Base-by-base conservation (phyloP, 2,329 filamentous ascomycete species). In the Phialophora verrucosa region DNA sequence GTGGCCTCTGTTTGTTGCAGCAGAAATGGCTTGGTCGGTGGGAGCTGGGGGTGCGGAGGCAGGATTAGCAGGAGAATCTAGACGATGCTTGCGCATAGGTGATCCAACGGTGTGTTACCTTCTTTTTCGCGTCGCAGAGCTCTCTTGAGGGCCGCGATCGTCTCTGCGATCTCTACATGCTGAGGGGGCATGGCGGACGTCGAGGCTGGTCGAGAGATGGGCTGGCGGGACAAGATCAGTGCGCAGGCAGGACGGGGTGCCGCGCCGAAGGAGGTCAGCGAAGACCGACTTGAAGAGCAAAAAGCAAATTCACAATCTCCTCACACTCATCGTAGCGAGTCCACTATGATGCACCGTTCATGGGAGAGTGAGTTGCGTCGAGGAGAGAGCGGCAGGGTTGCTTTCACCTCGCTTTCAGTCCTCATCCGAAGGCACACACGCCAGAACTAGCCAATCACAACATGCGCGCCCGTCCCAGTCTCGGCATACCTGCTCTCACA, bases 1-100 rank as follows among this genome's bases (percentile, higher is more conserved):
- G 75, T 88, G 87, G 64, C 85, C 85, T 73, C 85, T 82, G 74
- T 87, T 87, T 59, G 84, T 84, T 59, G 83, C 82, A 64, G 82
- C 79, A 29, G 80, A 80, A 70, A 87, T 84, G 53, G 80, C 77
- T 58, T 85, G 83, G 71, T 88, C 86, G 42, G 83, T 63, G 7
- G 63, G 62, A 59, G 67, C 71, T 72, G 56, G 12, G 20, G 17
- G 14, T 12, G 51, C 17, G 51, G 11, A 25, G 44, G 44, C 17
- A 49, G 49, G 38, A 49, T 61, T 62, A 68, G 63, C 59, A 51
- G 14, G 38, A n/a, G 38, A 44, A 17, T n/a, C 38, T 3, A 44
- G 17, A n/a, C 38, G 38, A 8, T 44, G 38, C 38, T 2, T 44
- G 38, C 38, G 38, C 38, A 44, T 8, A 20, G 38, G 12, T 8